These are phyloP conservation scores for Paraconiothyrium brasiliense DNA, from an alignment of 2,329 filamentous ascomycete species.

Conservation along the genomic window DNA sequence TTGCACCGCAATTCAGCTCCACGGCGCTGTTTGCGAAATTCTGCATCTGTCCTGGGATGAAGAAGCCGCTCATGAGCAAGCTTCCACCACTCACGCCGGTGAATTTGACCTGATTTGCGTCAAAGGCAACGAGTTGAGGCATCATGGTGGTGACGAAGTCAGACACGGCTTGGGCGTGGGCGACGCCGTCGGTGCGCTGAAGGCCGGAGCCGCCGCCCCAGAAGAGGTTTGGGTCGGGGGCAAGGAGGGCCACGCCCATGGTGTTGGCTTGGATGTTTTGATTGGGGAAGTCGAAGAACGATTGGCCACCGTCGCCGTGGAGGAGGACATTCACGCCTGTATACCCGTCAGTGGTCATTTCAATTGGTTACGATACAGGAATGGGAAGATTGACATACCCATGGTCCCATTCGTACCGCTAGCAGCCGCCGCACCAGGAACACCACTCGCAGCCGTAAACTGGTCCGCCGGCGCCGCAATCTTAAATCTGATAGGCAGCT, in stretches of 20 bases:
- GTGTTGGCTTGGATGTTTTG: conserved; percentile 61
- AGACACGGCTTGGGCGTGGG: conserved; percentile 65
- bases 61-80: conserved; percentile 65
- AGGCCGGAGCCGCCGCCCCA: conserved; percentile 66
- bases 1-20: conserved; percentile 65
- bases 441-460: conserved; percentile 61
- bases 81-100: conserved; percentile 66
- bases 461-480: conserved; percentile 64
- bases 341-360: not conserved
- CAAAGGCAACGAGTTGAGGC: conserved; percentile 64
- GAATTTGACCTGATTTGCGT: conserved; percentile 64
- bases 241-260: conserved; percentile 64
- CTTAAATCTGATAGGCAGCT: conserved; percentile 65
- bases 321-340: conserved; percentile 65
- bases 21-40: conserved; percentile 62
- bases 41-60: conserved; percentile 65
- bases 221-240: conserved; percentile 64
- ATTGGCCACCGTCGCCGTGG: conserved; percentile 68
- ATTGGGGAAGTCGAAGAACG: conserved; percentile 68
- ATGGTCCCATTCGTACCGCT: conserved; percentile 47
- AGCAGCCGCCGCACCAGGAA: conserved; percentile 57
- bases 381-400: conserved; percentile 21
- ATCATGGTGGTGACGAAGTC: conserved; percentile 61
- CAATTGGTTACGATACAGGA: too few species aligned
- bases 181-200: conserved; percentile 64